Conservation (phyloP, 2,329 filamentous ascomycete species). For the Trichoderma polysporum region DNA sequence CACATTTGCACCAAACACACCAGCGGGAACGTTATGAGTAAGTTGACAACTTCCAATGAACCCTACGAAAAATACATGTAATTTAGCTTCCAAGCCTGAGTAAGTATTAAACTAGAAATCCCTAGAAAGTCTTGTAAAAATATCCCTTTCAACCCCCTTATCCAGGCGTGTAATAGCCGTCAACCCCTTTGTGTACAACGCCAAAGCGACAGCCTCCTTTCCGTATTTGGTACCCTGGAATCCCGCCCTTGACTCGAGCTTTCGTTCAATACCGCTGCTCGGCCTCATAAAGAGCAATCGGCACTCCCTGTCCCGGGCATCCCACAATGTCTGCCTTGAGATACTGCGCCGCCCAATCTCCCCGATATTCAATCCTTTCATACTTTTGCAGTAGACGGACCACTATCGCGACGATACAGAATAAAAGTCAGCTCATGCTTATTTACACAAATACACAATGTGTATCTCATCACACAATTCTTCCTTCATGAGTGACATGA, state of each 20-base stretch:
- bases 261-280: background rate
- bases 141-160: background rate
- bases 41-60: background rate
- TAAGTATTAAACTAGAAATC: too few relatives aligned
- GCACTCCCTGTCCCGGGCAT: conserved; percentile 43
- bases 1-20: background rate
- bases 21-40: background rate
- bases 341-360: conserved; percentile 45
- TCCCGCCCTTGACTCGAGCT: background rate
- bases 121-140: background rate
- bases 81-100: too few relatives aligned
- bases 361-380: conserved; percentile 50
- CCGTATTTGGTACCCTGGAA: background rate
- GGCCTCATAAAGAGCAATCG: conserved; percentile 40
- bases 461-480: background rate
- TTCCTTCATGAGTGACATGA: background rate
- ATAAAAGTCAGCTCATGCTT: background rate
- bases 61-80: too few relatives aligned
- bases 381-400: conserved; percentile 60
- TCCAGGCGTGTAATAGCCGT: background rate
- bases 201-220: background rate
- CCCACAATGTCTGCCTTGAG: conserved; percentile 47
- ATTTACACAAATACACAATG: background rate
- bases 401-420: conserved; percentile 31
- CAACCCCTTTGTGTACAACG: background rate